Conservation (phyloP, 2,329 filamentous ascomycete genomes). For the Apiospora rasikravindrae region DNA sequence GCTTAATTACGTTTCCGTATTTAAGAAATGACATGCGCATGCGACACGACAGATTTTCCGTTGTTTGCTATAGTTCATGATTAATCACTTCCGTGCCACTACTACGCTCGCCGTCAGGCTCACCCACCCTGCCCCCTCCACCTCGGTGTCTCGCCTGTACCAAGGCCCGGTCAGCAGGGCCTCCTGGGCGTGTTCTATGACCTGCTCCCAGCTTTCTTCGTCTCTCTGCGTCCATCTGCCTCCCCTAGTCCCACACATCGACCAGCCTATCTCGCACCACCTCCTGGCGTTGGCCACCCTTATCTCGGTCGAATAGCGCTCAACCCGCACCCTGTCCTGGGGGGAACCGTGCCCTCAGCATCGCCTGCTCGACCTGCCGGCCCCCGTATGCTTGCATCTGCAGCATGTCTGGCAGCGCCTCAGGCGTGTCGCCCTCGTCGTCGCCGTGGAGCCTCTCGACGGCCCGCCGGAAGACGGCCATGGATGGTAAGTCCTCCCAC, state of each 20-base stretch:
- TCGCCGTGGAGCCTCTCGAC: not conserved
- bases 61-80: not conserved
- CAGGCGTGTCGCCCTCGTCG: not conserved
- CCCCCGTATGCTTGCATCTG: not conserved
- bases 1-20: not conserved
- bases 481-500: not conserved
- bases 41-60: too few species aligned
- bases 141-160: not conserved
- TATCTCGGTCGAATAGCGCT: not conserved
- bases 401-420: not conserved
- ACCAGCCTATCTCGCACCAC: not conserved
- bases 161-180: not conserved
- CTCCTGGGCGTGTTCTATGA: not conserved
- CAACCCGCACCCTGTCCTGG: not conserved
- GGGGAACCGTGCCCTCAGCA: not conserved
- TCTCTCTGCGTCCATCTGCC: not conserved
- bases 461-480: not conserved
- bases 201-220: not conserved
- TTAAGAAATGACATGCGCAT: too few species aligned
- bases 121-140: not conserved
- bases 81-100: not conserved
- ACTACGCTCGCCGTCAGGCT: not conserved
- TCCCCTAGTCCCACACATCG: not conserved
- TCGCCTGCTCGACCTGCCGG: not conserved
- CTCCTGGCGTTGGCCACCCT: not conserved